phyloP scores from a whole-genome alignment of 2,329 filamentous ascomycete genomes.

The Phialophora macrospora region DNA sequence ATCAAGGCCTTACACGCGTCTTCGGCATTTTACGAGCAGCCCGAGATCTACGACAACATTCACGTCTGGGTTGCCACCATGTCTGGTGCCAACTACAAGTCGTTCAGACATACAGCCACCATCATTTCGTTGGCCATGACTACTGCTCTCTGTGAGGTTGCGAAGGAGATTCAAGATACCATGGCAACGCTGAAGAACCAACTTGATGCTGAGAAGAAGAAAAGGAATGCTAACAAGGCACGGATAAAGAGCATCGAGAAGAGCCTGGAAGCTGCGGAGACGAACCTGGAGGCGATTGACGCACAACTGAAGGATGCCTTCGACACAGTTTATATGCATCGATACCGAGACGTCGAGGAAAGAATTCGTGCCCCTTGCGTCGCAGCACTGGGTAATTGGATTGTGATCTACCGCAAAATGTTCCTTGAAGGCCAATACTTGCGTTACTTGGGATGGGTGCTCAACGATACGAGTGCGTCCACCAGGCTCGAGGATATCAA shows the following conservation, averaged over 20 bases:
- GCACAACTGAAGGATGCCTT: constrained; percentile 82
- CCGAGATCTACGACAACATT: constrained; percentile 81
- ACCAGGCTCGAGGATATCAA: constrained; percentile 85
- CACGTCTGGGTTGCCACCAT: constrained; percentile 88
- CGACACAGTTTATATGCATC: constrained; percentile 89
- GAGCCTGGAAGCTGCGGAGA: constrained; percentile 71
- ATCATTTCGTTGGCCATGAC: constrained; percentile 80
- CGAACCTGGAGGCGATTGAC: constrained; percentile 71
- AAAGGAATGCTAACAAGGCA: constrained; percentile 75
- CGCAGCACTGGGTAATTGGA: constrained; percentile 85
- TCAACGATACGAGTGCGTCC: constrained; percentile 76
- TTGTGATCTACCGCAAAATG: constrained; percentile 77
- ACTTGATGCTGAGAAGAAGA: constrained; percentile 75
- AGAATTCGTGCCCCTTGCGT: constrained; percentile 89
- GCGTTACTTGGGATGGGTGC: constrained; percentile 92
- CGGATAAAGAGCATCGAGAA: constrained; percentile 74
- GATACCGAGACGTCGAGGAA: constrained; percentile 91
- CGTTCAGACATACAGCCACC: constrained; percentile 92
- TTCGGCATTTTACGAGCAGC: constrained; percentile 78
- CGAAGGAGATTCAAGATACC: constrained; percentile 70
- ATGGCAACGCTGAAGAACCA: constrained; percentile 79
- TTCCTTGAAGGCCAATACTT: constrained; percentile 92
- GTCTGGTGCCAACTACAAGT: constrained; percentile 83
- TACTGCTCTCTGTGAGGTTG: constrained; percentile 75
- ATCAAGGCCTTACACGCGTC: constrained; percentile 79